These are phyloP conservation scores for Parathielavia appendiculata DNA, from an alignment of 495 filamentous ascomycete species.

Conservation along the genomic window DNA sequence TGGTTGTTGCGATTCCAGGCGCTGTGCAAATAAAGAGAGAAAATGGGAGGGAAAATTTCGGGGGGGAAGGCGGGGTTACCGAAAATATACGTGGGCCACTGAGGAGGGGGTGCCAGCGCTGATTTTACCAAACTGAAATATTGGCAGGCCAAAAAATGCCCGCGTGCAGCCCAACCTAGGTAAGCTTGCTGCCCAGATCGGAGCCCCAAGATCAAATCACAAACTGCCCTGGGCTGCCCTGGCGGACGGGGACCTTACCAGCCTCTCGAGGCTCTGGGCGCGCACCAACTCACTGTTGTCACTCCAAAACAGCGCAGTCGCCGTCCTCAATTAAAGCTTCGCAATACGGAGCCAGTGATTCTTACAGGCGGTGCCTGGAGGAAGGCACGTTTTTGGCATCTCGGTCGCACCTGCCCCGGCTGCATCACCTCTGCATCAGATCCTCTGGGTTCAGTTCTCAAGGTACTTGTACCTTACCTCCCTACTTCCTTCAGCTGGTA, in stretches of 20 bases:
- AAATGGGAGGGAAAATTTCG: slow-evolving; percentile 34
- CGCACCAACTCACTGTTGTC: neutral
- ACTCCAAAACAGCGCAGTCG: neutral
- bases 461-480: no score
- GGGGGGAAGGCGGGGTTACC: slow-evolving; percentile 29
- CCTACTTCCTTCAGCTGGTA: no score
- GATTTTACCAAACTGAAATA: slow-evolving; percentile 29
- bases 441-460: no score
- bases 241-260: neutral
- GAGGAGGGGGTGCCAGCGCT: slow-evolving; percentile 26
- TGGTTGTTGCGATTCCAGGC: slow-evolving; percentile 14
- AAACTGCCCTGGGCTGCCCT: neutral
- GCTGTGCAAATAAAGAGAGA: slow-evolving; percentile 34
- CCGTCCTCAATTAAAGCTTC: neutral
- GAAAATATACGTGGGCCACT: slow-evolving; percentile 32
- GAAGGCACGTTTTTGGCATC: neutral
- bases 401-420: neutral
- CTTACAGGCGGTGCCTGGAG: neutral
- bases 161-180: neutral
- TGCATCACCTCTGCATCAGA: no score
- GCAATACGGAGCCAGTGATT: neutral
- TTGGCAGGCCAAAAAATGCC: slow-evolving; percentile 26
- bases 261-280: neutral
- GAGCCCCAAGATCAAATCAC: slow-evolving; percentile 23
- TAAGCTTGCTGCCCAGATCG: slow-evolving; percentile 22